Base-by-base conservation (phyloP, 345 rosid species). In the Gossypium arboreum region DNA sequence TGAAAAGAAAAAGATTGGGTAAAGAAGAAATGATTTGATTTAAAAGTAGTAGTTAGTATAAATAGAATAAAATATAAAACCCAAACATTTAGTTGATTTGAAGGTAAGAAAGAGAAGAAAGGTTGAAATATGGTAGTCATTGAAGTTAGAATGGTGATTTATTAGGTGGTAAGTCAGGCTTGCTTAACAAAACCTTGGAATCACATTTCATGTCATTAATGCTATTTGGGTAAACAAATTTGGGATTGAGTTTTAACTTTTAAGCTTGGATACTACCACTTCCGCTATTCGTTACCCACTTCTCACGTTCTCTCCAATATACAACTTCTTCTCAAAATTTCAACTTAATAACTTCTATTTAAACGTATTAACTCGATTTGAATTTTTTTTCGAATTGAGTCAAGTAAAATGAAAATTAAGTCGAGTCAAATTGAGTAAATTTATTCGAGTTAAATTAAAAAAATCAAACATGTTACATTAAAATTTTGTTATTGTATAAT, bases 341-440 rank as follows among this genome's bases (percentile, higher is more conserved):
- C 29, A 0, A 27, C 0, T 27, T 27, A 27, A 27, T 3, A 0
- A 2, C 0, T 27, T 1, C 0, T 29, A 29, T 29, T 29, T 29
- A 3, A 0, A 3, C 39, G 0, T 29, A 1, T 0, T 4, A 29
- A 0, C 5, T 29, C 0, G 0, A 34, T 34, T 34, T 34, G 0
- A 34, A 4, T 5, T 34, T 5, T 34, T 34, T 34, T 34, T 34
- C 1, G 1, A 34, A 34, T 34, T 1, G 34, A 29, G 4, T 3
- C 34, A 0, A 29, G 34, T 29, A 4, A 3, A 29, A 29, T 29
- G 0, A 29, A 29, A 29, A 3, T 29, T 0, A 29, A 29, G 34
- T 29, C 4, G 0, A 29, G 4, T 29, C 34, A 1, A 34, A 34
- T 5, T 34, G 7, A 34, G 41, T 4, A 7, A 34, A 34, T 0